Percentiles rank a stretch among this genome's conserved stretches.
Conservation (phyloP, 2,329 filamentous ascomycete species). For the Penicillium sp. region DNA sequence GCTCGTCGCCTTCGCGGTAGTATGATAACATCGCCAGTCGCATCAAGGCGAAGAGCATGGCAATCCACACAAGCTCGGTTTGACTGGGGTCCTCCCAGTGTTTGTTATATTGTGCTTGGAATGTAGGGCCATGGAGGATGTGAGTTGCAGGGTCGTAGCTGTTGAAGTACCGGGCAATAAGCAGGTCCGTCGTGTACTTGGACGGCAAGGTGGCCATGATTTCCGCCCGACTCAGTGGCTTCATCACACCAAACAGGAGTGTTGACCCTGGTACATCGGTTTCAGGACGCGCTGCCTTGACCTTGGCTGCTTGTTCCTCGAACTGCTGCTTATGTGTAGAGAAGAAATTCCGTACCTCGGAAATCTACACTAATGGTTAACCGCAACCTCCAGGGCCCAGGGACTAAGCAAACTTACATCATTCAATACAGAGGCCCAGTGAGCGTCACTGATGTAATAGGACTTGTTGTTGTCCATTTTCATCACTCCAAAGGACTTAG, state of each 20-base stretch:
- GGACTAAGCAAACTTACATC: constrained; percentile 48
- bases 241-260: constrained; percentile 69
- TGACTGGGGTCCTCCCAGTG: constrained; percentile 58
- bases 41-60: constrained; percentile 61
- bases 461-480: constrained; percentile 76
- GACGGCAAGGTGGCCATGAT: constrained; percentile 74
- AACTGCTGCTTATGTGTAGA: constrained; percentile 79
- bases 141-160: constrained; percentile 64
- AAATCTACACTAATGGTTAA: constrained; percentile 53
- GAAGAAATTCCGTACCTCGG: constrained; percentile 93
- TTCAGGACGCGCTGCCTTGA: constrained; percentile 61
- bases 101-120: constrained; percentile 67
- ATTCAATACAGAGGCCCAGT: constrained; percentile 74
- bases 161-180: constrained; percentile 88
- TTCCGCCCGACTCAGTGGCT: constrained; percentile 68
- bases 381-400: neutral
- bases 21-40: constrained; percentile 61
- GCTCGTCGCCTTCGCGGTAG: constrained; percentile 57
- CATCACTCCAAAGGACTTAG: constrained; percentile 72
- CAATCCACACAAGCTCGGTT: constrained; percentile 58
- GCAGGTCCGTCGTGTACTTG: constrained; percentile 74
- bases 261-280: constrained; percentile 61
- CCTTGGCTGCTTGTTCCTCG: constrained; percentile 72
- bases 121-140: constrained; percentile 78
- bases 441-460: constrained; percentile 75